Evolutionary conservation across 2,329 filamentous ascomycete genomes (phyloP), one percentile per base, ranked within the genome.

Genomic region (Exophiala alcalophila): DNA sequence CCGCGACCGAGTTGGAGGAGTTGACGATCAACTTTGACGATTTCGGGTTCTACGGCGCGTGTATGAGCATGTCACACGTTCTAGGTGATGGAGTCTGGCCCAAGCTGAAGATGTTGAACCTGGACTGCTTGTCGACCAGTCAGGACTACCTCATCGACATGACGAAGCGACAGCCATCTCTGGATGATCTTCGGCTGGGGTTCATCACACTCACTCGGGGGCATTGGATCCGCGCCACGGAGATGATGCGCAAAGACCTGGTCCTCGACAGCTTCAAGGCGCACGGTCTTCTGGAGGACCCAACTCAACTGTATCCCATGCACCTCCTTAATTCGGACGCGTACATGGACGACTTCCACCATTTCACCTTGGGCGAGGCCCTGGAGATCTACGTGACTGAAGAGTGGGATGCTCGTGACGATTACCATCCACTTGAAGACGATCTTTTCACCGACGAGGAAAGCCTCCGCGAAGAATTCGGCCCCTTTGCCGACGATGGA

Each of bases 21-120:
- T 40, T 57, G 23, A 47, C 47, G 19, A 40, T 57, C 37, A 54
- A 55, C 41, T 57, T 57, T 29, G 44, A 53, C 15, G 50, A 54
- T 20, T 49, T 33, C 29, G 51, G 51, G 21, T 53, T 41, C 36
- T 44, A 39, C 16, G 41, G 50, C 9, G 32, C 39, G 3, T 45
- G 41, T 36, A 31, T 37, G 15, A 33, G 32, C 29, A 29, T 52
- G 14, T 24, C 45, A 29, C 34, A 41, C 16, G 32, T 57, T 19
- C 23, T 54, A 3, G 47, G 47, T 7, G 28, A 44, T 4, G 37
- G 34, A 25, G 14, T 33, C 5, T 57, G 53, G 48, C 50, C 52
- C 5, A 36, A 45, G 3, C 46, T 57, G 12, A 30, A 9, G 5
- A 29, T 24, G 10, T 40, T 57, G 15, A 50, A 57, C 25, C 21